These are phyloP conservation scores for Kwoniella sp. DNA, from an alignment of 768 basidiomycete genomes.

Conservation along the genomic window DNA sequence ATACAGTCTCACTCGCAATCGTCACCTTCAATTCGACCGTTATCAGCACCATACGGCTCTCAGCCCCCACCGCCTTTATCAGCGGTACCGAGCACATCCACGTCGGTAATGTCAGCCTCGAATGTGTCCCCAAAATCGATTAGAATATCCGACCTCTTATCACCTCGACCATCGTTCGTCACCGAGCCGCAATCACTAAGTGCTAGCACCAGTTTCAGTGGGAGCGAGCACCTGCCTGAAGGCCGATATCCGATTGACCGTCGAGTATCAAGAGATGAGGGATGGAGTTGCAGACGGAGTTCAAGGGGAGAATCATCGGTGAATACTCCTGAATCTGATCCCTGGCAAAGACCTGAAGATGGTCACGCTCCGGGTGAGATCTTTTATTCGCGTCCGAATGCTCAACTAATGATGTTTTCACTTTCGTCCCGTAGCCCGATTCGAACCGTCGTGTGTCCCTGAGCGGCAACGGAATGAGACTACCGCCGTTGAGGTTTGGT, in stretches of 20 bases:
- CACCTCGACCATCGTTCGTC: background rate
- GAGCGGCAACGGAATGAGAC: conserved; percentile 4
- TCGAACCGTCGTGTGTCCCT: background rate
- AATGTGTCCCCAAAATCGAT: conserved; percentile 22
- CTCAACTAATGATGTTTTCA: background rate
- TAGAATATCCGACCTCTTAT: conserved; percentile 21
- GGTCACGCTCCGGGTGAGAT: background rate
- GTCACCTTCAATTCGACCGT: conserved; percentile 12
- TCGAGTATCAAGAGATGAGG: background rate
- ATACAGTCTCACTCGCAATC: conserved; percentile 12
- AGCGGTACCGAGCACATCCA: conserved; percentile 2
- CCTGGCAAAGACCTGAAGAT: background rate
- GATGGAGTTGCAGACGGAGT: conserved; percentile 1
- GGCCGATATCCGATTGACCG: background rate
- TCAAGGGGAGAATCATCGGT: conserved; percentile 14
- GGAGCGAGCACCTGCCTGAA: background rate
- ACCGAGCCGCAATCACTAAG: background rate
- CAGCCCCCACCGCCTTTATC: conserved; percentile 3
- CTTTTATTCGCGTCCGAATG: background rate
- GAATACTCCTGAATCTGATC: conserved; percentile 2
- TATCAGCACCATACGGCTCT: conserved; percentile 16
- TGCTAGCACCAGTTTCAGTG: conserved; percentile 1
- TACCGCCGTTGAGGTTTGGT: conserved; percentile 16
- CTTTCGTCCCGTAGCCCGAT: conserved; percentile 1
- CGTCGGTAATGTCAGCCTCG: background rate